phyloP scores from a whole-genome alignment of 495 filamentous ascomycete genomes.

The Neurospora intermedia region DNA sequence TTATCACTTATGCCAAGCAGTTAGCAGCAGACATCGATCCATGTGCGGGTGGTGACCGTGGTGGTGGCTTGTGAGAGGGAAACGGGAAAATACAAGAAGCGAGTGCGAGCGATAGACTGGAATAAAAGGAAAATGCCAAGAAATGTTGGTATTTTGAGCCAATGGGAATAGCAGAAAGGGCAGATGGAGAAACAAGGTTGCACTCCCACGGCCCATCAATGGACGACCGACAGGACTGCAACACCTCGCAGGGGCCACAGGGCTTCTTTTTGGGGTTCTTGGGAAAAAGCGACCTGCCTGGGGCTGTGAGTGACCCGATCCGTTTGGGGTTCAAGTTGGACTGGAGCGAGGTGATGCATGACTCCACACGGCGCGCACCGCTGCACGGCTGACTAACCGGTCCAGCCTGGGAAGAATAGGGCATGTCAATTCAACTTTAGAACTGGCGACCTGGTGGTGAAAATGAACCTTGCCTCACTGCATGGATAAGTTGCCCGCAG shows the following conservation, averaged over 20 bases:
- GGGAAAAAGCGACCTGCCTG: neutral
- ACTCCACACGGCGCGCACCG: neutral
- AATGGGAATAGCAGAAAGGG: neutral
- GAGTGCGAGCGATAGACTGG: neutral
- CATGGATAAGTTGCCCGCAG: no score
- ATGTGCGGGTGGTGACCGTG: neutral
- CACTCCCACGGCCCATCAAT: neutral
- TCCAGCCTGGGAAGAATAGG: neutral
- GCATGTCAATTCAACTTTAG: neutral
- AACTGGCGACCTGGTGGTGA: neutral
- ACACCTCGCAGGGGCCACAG: neutral
- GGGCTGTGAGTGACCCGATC: no score
- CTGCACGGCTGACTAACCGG: neutral
- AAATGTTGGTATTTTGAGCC: neutral
- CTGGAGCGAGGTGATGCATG: neutral
- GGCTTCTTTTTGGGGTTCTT: neutral
- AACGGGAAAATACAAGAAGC: neutral
- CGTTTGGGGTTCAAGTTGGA: neutral
- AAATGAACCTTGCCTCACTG: no score
- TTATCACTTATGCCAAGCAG: neutral
- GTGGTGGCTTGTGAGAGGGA: neutral
- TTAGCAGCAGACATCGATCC: neutral
- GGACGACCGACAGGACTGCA: neutral
- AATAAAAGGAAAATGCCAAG: neutral
- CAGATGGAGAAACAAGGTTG: neutral